Conservation (phyloP, 1,139 yeast species). For the Arxiozyma heterogenica region DNA sequence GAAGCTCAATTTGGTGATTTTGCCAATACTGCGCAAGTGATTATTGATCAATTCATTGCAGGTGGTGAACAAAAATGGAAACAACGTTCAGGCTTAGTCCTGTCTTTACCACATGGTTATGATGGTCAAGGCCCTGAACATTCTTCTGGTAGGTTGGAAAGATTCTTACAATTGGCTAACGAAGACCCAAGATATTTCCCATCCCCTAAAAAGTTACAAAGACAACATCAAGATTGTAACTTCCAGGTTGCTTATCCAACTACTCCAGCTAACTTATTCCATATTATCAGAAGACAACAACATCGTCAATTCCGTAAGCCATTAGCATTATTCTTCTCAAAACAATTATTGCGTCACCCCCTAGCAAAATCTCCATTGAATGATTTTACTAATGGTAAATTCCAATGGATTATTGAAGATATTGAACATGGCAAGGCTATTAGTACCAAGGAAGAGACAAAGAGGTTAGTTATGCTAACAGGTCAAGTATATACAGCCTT, state of each 20-base stretch:
- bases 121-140: constrained; percentile 99
- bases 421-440: constrained; percentile 69
- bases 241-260: constrained; percentile 98
- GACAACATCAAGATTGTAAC: constrained; percentile 98
- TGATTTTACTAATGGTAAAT: constrained; percentile 87
- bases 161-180: constrained; percentile 91
- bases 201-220: constrained; percentile 71
- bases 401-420: constrained; percentile 95
- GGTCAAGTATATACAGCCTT: constrained; percentile 96
- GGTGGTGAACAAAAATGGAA: constrained; percentile 98
- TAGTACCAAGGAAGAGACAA: constrained; percentile 72
- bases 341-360: constrained; percentile 93
- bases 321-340: constrained; percentile 78
- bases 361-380: constrained; percentile 76
- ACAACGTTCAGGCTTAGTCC: constrained; percentile 93
- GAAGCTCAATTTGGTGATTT: constrained; percentile 99
- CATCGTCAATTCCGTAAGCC: constrained; percentile 99
- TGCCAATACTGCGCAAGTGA: constrained; percentile 98
- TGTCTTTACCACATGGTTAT: constrained; percentile 97
- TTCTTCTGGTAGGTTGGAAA: constrained; percentile 94
- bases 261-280: constrained; percentile 96
- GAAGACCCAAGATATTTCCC: constrained; percentile 97
- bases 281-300: constrained; percentile 95
- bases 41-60: constrained; percentile 92
- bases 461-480: constrained; percentile 72